Conservation (phyloP, 2,329 filamentous ascomycete genomes). For the Fonsecaea pedrosoi region DNA sequence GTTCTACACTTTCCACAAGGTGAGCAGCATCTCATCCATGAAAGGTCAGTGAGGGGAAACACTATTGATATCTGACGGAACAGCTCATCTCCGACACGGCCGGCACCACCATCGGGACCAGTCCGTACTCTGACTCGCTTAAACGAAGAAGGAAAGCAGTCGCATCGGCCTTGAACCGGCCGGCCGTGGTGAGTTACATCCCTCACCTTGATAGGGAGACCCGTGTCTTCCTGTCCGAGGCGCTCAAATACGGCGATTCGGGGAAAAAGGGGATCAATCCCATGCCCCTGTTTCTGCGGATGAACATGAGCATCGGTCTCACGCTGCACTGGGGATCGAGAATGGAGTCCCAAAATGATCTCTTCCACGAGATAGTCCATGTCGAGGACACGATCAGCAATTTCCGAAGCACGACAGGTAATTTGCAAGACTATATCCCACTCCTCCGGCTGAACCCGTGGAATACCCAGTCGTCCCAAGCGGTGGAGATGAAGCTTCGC, state of each 20-base stretch:
- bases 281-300: conserved; percentile 71
- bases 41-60: too few relatives aligned
- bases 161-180: conserved; percentile 70
- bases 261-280: conserved; percentile 65
- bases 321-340: conserved; percentile 71
- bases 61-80: background rate
- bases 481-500: conserved; percentile 64
- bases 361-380: conserved; percentile 67
- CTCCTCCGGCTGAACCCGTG: conserved; percentile 66
- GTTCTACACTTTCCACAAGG: conserved; percentile 65
- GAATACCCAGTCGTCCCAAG: conserved; percentile 63
- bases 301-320: conserved; percentile 66
- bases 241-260: conserved; percentile 62
- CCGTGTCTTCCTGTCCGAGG: conserved; percentile 66
- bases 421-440: conserved; percentile 67
- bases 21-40: conserved; percentile 46
- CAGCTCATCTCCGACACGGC: conserved; percentile 53
- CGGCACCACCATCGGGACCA: conserved; percentile 71
- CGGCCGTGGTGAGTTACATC: conserved; percentile 67
- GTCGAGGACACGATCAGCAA: conserved; percentile 67
- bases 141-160: conserved; percentile 70
- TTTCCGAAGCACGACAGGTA: conserved; percentile 66
- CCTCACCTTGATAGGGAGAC: conserved; percentile 68
- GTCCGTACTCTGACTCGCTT: conserved; percentile 68
- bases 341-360: conserved; percentile 62